Base-by-base conservation (phyloP, 176 grass and related monocot genomes). In the Avena sativa region DNA sequence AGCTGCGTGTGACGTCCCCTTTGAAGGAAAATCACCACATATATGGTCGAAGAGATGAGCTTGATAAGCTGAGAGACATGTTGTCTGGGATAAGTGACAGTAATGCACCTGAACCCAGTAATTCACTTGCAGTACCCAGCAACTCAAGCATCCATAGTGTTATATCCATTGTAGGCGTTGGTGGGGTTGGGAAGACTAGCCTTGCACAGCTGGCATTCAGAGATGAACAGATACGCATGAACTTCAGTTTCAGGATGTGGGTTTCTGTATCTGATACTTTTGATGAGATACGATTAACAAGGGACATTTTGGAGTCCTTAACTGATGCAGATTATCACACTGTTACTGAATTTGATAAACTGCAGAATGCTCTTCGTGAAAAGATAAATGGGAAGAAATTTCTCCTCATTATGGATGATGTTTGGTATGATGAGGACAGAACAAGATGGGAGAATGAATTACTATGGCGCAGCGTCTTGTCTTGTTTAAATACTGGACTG, bases 391-490 rank as follows among this genome's bases (percentile, higher is more conserved):
- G 32, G 4, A 93, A 74, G 57, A 89, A 82, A 49, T 91, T 87
- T 84, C 80, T 95, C 75, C 86, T 95, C 6, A 25, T 95, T n/a
- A 50, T 95, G 26, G 93, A 95, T 76, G 91, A 93, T 89, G 91
- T 95, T 47, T 93, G 93, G 89, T 79, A 87, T 79, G 91, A 95
- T 17, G 87, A 94, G 53, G 81, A 73, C 12, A 89, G 9, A 63
- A 84, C 83, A 59, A 48, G 57, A 23, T 94, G 89, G 89, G 80
- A 81, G 58, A 88, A 91, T 84, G 30, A 88, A 43, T 30, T 57
- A 36, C 6, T 82, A 0, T 94, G 89, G 92, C 17, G 32, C 14
- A 82, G 16, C 19, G 83, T 94, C 6, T 38, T 94, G 1, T 71
- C 59, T 23, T 55, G 84, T 12, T 71, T 94, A n/a, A 83, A 47